A percentile compares a stretch with the other conserved stretches of the same genome.
Conservation (phyloP, 345 rosid genomes). For the Salix udensis region DNA sequence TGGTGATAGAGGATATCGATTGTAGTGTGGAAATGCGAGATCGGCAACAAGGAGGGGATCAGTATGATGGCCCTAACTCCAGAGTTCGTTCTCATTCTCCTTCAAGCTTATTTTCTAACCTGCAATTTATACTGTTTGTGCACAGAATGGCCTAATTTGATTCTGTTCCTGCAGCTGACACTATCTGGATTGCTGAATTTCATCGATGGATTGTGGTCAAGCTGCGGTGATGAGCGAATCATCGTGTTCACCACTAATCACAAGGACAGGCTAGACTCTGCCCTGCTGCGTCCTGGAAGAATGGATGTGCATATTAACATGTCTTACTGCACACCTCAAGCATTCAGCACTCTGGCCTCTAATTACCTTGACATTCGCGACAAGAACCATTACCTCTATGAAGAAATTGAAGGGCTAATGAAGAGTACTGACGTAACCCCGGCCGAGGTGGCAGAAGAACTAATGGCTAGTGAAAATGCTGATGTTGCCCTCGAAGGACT, state of each 20-base stretch:
- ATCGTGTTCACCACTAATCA: conserved; percentile 26
- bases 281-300: conserved; percentile 27
- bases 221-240: conserved; percentile 27
- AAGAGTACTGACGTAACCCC: conserved; percentile 1
- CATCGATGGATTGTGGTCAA: conserved; percentile 33
- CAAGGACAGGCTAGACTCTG: conserved; percentile 23
- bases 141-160: background rate
- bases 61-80: background rate
- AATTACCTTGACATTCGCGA: conserved; percentile 6
- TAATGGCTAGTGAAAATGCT: conserved; percentile 51
- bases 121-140: background rate
- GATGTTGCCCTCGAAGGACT: conserved; percentile 48
- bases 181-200: conserved; percentile 16
- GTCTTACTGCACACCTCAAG: conserved; percentile 16
- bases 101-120: background rate
- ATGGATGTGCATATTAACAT: conserved; percentile 30
- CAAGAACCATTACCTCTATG: conserved; percentile 2
- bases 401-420: conserved; percentile 11
- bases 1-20: conserved; percentile 59
- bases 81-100: background rate
- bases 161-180: conserved; percentile 1
- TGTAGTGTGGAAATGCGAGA: conserved; percentile 24
- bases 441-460: conserved; percentile 50
- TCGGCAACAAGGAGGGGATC: conserved; percentile 1
- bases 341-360: conserved; percentile 30